Evolutionary conservation across 2,329 filamentous ascomycete genomes (phyloP), one percentile per base, ranked within the genome.

Genomic region (Pseudocercospora eumusae): DNA sequence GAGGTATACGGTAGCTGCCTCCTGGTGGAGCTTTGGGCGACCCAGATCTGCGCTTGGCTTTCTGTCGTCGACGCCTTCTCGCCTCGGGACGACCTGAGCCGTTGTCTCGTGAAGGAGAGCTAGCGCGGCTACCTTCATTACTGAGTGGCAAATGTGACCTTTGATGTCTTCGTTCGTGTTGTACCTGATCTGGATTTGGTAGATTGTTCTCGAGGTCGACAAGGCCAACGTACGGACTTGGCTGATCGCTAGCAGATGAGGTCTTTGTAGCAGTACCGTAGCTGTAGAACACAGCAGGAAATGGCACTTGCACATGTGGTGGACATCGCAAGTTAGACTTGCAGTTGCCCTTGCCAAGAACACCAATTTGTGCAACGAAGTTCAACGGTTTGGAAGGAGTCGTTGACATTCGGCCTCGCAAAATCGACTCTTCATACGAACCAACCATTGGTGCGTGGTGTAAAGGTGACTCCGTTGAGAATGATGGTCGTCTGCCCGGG

Each of bases 401-500:
- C 1, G 93, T 97, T 27, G 95, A 98, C 95, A 99, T 99, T 65
- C 95, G 87, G 42, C 95, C 95, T 52, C 92, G 87, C 1, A 99
- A 80, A 63, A 99, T 97, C 27, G 92, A 97, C 77, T 99, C 95
- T 76, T 99, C 95, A 69, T 97, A 99, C 1, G 93, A 97, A 1
- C 95, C 95, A 1, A 98, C 93, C 90, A 99, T 96, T 3, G 93
- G 93, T 8, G 93, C 93, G 76, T 96, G 92, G 60, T 93, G 90
- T 27, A 95, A 80, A 3, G 91, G 88, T 2, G 91, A 92, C 50
- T 96, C 93, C 0, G 44, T 49, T 21, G 88, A 87, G 50, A 91
- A 80, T 0, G 93, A 97, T 0, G 88, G 87, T 47, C 92, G 83
- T 15, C 82, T 75, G 2, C 86, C 80, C 3, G 83, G 81, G 8